Evolutionary conservation across 768 basidiomycete genomes (phyloP).

Genomic region (Mycena galopus): DNA sequence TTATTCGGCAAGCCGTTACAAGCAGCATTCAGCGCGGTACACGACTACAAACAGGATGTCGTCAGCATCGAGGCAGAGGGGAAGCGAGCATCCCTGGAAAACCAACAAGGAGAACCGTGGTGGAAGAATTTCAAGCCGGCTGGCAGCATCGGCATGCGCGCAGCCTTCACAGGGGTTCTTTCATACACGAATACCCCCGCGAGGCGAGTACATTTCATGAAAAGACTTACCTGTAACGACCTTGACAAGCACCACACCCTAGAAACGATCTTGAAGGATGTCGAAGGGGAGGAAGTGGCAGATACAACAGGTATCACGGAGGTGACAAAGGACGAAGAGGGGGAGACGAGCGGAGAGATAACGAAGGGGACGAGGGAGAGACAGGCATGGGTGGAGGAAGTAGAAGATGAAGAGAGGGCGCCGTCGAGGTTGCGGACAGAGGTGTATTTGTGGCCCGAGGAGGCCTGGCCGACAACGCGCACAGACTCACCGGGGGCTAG

Average conservation of each 20-base stretch:
- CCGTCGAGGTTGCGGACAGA: no score
- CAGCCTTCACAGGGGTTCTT: neutral
- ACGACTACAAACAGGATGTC: constrained; percentile 9
- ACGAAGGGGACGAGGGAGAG: no score
- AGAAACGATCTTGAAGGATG: neutral
- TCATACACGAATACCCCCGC: neutral
- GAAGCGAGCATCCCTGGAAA: neutral
- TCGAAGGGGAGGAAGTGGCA: no score
- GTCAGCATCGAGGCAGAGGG: neutral
- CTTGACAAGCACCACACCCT: neutral
- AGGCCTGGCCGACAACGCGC: no score
- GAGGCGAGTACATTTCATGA: no score
- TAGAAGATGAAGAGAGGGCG: no score
- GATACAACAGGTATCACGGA: neutral
- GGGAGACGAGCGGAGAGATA: neutral
- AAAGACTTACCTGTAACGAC: neutral
- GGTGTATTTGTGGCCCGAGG: no score
- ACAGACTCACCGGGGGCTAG: no score
- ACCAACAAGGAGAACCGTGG: neutral
- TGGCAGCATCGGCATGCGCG: neutral
- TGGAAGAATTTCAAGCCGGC: no score
- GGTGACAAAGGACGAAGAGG: neutral
- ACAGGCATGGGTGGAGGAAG: no score
- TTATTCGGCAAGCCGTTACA: constrained; percentile 38
- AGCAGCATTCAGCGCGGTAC: constrained; percentile 18